phyloP scores from a whole-genome alignment of 495 filamentous ascomycete species.

The Podospora pseudopauciseta region DNA sequence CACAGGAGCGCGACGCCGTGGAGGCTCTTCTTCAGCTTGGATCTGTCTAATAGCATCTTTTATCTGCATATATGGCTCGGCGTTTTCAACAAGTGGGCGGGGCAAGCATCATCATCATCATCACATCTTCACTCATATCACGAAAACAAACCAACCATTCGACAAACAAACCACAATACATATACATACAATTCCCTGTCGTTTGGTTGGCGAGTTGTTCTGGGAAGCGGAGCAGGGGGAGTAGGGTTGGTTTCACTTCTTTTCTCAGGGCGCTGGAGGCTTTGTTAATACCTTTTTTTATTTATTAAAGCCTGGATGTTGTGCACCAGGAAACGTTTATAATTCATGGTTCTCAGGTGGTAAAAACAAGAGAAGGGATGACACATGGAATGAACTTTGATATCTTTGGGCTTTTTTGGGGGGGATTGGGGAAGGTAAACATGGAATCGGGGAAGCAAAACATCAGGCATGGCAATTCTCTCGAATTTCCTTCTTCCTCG shows the following conservation, averaged over 20 bases:
- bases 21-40: constrained; percentile 81
- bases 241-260: neutral
- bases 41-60: constrained; percentile 65
- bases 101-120: constrained; percentile 13
- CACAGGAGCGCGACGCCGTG: constrained; percentile 77
- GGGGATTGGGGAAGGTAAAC: neutral
- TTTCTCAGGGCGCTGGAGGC: neutral
- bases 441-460: neutral
- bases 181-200: constrained; percentile 3
- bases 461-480: neutral
- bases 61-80: constrained; percentile 43
- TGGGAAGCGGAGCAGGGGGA: neutral
- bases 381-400: neutral
- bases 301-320: neutral
- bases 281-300: neutral
- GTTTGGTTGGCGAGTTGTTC: neutral
- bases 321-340: neutral
- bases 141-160: neutral
- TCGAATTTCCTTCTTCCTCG: neutral
- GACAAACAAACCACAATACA: neutral
- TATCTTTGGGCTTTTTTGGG: neutral
- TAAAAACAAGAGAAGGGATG: neutral
- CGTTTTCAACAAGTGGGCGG: constrained; percentile 39
- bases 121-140: neutral
- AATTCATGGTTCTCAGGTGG: neutral